Percentiles rank a stretch among this genome's conserved stretches.
These are phyloP conservation scores for Corylus avellana DNA, from an alignment of 306 rosid species.

Conservation along the genomic window DNA sequence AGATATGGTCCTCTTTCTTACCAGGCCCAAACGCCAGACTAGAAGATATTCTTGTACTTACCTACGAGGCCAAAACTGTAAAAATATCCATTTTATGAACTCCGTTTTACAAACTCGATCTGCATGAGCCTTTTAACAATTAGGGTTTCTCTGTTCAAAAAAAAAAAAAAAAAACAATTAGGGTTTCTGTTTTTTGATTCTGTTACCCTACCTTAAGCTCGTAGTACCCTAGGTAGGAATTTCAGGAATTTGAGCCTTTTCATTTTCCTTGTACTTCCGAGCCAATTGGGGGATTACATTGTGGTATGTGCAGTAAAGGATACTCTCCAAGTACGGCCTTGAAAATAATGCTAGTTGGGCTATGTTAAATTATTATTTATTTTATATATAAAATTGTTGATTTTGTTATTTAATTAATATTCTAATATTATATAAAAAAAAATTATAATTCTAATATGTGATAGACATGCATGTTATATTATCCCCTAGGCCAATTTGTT, in stretches of 20 bases:
- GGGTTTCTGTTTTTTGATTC: slow-evolving; percentile 53
- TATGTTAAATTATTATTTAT: too few species aligned
- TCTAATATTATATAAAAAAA: too few species aligned
- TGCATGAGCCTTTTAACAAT: too few species aligned
- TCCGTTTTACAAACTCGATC: not conserved
- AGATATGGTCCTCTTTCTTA: slow-evolving; percentile 10
- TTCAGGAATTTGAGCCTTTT: slow-evolving; percentile 29
- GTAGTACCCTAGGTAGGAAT: slow-evolving; percentile 36
- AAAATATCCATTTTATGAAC: slow-evolving; percentile 1
- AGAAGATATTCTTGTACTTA: slow-evolving; percentile 46
- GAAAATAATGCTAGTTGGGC: not conserved
- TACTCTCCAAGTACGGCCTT: slow-evolving; percentile 12
- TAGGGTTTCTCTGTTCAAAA: too few species aligned
- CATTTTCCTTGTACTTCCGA: slow-evolving; percentile 24
- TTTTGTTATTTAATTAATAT: too few species aligned
- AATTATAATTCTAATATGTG: too few species aligned
- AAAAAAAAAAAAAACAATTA: too few species aligned
- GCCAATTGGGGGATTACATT: slow-evolving; percentile 7
- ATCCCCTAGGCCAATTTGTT: too few species aligned
- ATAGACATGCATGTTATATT: too few species aligned
- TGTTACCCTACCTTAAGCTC: slow-evolving; percentile 30
- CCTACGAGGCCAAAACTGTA: slow-evolving; percentile 48
- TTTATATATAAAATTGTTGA: too few species aligned
- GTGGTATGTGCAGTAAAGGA: slow-evolving; percentile 23
- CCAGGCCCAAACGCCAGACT: slow-evolving; percentile 19